Evolutionary conservation across 73 alveolate genomes (phyloP), one percentile per base, ranked within the genome.

Genomic region (Paramecium pentaurelia): DNA sequence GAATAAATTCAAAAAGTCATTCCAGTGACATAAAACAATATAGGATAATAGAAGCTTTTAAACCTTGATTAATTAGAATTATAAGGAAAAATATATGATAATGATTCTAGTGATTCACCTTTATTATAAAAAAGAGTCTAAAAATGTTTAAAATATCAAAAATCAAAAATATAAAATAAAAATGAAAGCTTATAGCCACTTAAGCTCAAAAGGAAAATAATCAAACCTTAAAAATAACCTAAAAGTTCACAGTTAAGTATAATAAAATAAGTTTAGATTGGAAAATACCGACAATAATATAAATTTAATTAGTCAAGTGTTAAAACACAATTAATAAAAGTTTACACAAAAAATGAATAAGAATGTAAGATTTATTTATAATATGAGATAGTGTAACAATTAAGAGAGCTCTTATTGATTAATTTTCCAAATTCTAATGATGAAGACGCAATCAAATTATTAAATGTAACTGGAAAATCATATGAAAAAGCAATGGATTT

Each of bases 391-490:
- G 91, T 80, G 20, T 34, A 44, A 27, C 4, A 8, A 49, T 20
- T 80, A 28, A 25, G 45, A 8, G 75, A 80, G 3, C 30, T 32
- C 12, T 47, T 80, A 37, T 9, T 25, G 30, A 25, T 14, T 11
- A 32, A 18, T 80, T 80, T 22, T 47, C 91, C 91, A 45, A 42
- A 80, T 14, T 80, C 75, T 0, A 80, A 18, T 80, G 91, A 80
- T 45, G 91, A 80, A 47, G 91, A 80, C 25, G 91, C 58, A 0
- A 37, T 64, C 34, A 80, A 58, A 44, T 27, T 80, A 12, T 49
- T 80, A 47, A 80, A 80, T 80, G 58, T 44, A 2, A 64, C 91
- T 44, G 91, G 91, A 42, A 80, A 80, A 47, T 60, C 49, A 22
- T 80, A 80, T 49, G 71, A 80, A 18, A 40, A 36, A 80, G 91